Base-by-base conservation (phyloP, 257 asterid species). In the Solanum gracilifrons region DNA sequence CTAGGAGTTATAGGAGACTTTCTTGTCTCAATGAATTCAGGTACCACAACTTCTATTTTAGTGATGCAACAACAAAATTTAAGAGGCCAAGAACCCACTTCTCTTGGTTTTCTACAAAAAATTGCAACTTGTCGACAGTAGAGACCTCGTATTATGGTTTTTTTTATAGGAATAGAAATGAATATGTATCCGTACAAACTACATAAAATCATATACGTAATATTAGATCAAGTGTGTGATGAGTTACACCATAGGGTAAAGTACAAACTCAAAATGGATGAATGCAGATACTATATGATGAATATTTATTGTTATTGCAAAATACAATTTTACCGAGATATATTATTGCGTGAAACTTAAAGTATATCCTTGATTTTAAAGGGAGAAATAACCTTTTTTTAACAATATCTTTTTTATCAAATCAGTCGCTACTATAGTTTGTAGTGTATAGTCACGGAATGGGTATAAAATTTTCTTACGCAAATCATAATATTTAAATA, bases 1-100 rank as follows among this genome's bases (percentile, higher is more conserved):
- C 92, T 96, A 6, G 99, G 99, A 27, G 90, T 93, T 18, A 87
- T 96, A 32, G 99, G 99, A 32, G 98, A 95, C 46, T 96, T 83
- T 84, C 82, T 95, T 60, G 92, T 93, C 8, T 93, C 95, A 3
- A 87, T 73, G 11, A 96, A 96, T 89, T 90, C 94, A 23, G 93
- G 90, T 36, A 88, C 88, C 72, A 76, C 90, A n/a, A 93, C 92
- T 60, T 94, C 96, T 13, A 87, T 94, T 76, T 86, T 95, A 69
- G 97, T 92, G 46, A 87, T 96, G 83, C 98, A 96, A 29, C 98
- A 96, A 75, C 99, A 96, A 86, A 58, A 92, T 48, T 88, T 96
- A 74, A 92, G 97, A 89, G 98, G 95, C 46, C 95, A 94, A 32
- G 58, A 86, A 33, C 27, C 31, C 9, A 15, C 31, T 62, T 60